Evolutionary conservation across 2,329 filamentous ascomycete species (phyloP).

Genomic region (Ceratocystis colombiana): DNA sequence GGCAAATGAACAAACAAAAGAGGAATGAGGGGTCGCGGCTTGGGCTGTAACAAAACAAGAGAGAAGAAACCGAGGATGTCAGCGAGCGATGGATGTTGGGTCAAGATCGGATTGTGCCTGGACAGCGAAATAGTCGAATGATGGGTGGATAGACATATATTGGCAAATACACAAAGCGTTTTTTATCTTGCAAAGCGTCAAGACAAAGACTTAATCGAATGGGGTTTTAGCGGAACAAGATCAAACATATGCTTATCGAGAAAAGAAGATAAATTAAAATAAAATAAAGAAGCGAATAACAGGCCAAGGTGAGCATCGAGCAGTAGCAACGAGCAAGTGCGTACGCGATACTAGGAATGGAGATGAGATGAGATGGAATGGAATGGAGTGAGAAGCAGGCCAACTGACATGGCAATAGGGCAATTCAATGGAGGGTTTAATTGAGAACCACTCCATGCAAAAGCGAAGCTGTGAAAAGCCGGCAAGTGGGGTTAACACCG

Average conservation of each 20-base stretch:
- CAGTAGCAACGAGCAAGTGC: no score
- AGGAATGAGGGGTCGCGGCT: conserved; percentile 26
- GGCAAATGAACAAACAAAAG: conserved; percentile 25
- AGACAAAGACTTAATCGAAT: background rate
- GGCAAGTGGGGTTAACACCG: background rate
- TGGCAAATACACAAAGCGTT: background rate
- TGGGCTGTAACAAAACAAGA: background rate
- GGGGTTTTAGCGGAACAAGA: background rate
- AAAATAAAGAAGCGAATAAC: background rate
- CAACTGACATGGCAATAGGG: background rate
- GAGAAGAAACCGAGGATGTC: background rate
- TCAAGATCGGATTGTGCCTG: background rate
- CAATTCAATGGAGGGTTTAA: background rate
- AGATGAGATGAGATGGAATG: background rate
- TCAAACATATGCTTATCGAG: background rate
- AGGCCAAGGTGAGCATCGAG: background rate
- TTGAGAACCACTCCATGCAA: background rate
- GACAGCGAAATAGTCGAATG: background rate
- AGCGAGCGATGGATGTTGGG: background rate
- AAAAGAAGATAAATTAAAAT: no score
- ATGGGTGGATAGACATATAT: background rate
- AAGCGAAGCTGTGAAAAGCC: background rate
- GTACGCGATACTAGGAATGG: background rate
- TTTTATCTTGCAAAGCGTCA: background rate
- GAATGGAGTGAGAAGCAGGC: background rate